Percentiles rank a stretch among this genome's conserved stretches.
phyloP scores from a whole-genome alignment of 148 eudicot species.

The Fagopyrum esculentum region DNA sequence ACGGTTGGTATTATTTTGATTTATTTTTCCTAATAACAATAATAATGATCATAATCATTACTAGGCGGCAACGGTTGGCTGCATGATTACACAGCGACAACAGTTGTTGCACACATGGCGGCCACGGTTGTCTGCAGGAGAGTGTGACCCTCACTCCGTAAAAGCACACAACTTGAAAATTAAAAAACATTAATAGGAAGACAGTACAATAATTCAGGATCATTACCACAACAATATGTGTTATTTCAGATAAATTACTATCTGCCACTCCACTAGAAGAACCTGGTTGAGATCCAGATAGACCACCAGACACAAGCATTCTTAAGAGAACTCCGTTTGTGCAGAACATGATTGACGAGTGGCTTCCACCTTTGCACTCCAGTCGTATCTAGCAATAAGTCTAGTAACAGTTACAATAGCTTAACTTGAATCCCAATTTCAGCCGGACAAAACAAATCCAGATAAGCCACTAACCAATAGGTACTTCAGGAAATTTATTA shows the following conservation, averaged over 20 bases:
- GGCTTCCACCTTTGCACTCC: conserved; percentile 82
- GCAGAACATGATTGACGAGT: conserved; percentile 79
- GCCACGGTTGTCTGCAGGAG: no score
- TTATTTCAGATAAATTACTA: conserved; percentile 40
- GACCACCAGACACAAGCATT: conserved; percentile 53
- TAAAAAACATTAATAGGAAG: background rate
- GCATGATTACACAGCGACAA: no score
- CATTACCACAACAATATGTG: conserved; percentile 91
- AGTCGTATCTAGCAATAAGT: conserved; percentile 60
- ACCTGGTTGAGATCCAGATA: conserved; percentile 27
- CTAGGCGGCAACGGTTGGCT: no score
- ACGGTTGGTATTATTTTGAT: no score
- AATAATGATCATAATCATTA: no score
- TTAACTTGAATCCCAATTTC: background rate
- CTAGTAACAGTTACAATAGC: conserved; percentile 5
- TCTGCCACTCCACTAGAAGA: conserved; percentile 17
- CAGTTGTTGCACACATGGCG: no score
- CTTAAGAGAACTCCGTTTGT: conserved; percentile 80
- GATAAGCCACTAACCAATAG: background rate
- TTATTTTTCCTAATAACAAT: no score
- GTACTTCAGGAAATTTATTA: background rate
- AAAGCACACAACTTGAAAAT: background rate
- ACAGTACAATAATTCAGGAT: background rate
- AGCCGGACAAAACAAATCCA: conserved; percentile 2
- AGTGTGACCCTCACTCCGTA: no score